phyloP scores from a whole-genome alignment of 257 asterid species.

The Paraleonurus japonicus region DNA sequence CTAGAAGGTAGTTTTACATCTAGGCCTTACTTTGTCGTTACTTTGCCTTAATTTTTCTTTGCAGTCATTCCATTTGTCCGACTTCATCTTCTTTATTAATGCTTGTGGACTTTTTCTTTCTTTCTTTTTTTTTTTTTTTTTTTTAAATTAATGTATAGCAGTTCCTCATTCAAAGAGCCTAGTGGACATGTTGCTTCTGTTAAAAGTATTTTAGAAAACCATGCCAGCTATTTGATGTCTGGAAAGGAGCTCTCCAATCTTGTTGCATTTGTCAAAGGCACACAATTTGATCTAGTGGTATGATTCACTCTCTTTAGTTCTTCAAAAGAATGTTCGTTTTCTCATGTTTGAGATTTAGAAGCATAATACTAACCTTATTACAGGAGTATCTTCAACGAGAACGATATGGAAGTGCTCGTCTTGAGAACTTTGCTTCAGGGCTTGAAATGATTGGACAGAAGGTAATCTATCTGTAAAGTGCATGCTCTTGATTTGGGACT shows the following conservation, averaged over 20 bases:
- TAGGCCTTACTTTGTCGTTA: not conserved
- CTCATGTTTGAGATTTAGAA: slow-evolving; percentile 9
- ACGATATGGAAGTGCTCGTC: slow-evolving; percentile 86
- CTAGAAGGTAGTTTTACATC: slow-evolving; percentile 51
- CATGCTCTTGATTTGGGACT: slow-evolving; percentile 14
- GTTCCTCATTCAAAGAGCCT: slow-evolving; percentile 81
- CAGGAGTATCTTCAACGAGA: slow-evolving; percentile 99
- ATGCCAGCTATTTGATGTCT: slow-evolving; percentile 96
- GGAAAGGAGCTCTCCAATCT: slow-evolving; percentile 98
- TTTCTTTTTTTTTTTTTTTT: slow-evolving; percentile 26
- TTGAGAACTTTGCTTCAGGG: slow-evolving; percentile 93
- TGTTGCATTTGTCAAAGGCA: slow-evolving; percentile 98
- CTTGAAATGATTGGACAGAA: slow-evolving; percentile 93
- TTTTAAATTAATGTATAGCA: slow-evolving; percentile 33
- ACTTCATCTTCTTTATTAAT: slow-evolving; percentile 12
- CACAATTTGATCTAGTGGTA: slow-evolving; percentile 99
- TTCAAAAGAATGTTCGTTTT: slow-evolving; percentile 9
- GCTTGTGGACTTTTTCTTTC: slow-evolving; percentile 15
- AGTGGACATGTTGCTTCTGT: slow-evolving; percentile 94
- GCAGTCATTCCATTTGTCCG: slow-evolving; percentile 9
- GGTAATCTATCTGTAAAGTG: slow-evolving; percentile 44
- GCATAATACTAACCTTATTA: slow-evolving; percentile 26
- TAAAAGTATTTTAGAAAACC: slow-evolving; percentile 90
- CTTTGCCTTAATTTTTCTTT: slow-evolving; percentile 11
- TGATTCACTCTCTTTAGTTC: slow-evolving; percentile 24